phyloP scores from a whole-genome alignment of 306 rosid genomes.

The Carpinus fangiana region DNA sequence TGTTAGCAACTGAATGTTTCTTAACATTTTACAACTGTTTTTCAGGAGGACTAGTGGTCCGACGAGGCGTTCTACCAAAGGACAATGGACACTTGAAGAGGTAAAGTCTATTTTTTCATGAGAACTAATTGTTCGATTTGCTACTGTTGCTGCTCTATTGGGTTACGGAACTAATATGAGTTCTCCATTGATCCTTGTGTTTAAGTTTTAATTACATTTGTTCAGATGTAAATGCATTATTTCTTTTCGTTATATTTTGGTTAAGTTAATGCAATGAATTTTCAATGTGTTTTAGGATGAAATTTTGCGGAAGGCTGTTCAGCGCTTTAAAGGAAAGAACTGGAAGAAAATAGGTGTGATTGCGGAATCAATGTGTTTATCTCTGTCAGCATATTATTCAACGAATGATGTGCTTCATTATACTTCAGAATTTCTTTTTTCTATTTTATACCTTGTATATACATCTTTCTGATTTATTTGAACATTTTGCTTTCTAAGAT shows the following conservation, averaged over 20 bases:
- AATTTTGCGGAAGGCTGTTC: slow-evolving; percentile 73
- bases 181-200: neutral
- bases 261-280: slow-evolving; percentile 24
- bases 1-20: slow-evolving; percentile 9
- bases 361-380: slow-evolving; percentile 11
- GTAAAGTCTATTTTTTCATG: slow-evolving; percentile 34
- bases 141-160: neutral
- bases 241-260: neutral
- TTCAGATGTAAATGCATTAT: neutral
- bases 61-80: slow-evolving; percentile 98
- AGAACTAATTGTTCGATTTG: neutral
- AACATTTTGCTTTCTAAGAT: neutral
- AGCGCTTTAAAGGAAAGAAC: slow-evolving; percentile 89
- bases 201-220: neutral
- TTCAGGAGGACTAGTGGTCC: slow-evolving; percentile 98
- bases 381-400: neutral
- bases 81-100: slow-evolving; percentile 97
- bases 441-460: neutral
- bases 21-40: slow-evolving; percentile 19
- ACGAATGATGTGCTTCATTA: neutral
- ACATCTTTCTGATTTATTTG: neutral
- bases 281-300: slow-evolving; percentile 64
- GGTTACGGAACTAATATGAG: neutral
- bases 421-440: neutral
- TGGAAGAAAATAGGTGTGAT: slow-evolving; percentile 96